A percentile compares a stretch with the other conserved stretches of the same genome.
Conservation (phyloP, 768 basidiomycete species). For the Steccherinum ochraceum region DNA sequence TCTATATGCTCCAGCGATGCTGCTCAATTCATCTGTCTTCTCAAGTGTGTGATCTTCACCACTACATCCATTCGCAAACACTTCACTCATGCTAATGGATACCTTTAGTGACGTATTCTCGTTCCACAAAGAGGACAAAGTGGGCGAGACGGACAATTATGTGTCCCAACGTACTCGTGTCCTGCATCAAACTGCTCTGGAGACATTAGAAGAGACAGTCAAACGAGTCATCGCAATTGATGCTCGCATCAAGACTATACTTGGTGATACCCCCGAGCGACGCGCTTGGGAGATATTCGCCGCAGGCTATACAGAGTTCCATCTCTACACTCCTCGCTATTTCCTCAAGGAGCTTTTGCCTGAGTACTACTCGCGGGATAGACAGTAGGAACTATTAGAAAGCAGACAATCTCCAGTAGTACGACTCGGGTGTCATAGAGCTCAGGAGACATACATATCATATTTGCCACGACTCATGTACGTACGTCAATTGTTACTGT, state of each 20-base stretch:
- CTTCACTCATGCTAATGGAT: neutral
- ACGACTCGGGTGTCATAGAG: no score
- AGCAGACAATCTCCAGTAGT: no score
- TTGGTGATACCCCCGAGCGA: slow-evolving; percentile 29
- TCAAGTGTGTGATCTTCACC: neutral
- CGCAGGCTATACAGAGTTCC: slow-evolving; percentile 5
- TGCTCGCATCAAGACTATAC: slow-evolving; percentile 2
- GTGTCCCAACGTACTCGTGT: neutral
- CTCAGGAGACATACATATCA: no score
- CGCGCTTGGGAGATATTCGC: slow-evolving; percentile 26
- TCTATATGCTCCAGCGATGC: neutral
- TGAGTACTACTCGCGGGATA: slow-evolving; percentile 33
- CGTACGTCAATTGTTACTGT: no score
- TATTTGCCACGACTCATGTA: no score
- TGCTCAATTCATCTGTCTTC: neutral
- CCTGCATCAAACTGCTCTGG: neutral
- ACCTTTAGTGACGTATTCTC: slow-evolving; percentile 6
- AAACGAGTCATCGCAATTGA: neutral
- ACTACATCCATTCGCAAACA: neutral
- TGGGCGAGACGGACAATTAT: slow-evolving; percentile 3
- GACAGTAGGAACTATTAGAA: no score
- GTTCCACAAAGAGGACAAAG: slow-evolving; percentile 8
- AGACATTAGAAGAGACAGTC: neutral
- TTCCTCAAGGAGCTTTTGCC: slow-evolving; percentile 54
- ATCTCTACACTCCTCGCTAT: slow-evolving; percentile 11